phyloP scores from a whole-genome alignment of 73 alveolate species.

The Symbiodinium pilosum region DNA sequence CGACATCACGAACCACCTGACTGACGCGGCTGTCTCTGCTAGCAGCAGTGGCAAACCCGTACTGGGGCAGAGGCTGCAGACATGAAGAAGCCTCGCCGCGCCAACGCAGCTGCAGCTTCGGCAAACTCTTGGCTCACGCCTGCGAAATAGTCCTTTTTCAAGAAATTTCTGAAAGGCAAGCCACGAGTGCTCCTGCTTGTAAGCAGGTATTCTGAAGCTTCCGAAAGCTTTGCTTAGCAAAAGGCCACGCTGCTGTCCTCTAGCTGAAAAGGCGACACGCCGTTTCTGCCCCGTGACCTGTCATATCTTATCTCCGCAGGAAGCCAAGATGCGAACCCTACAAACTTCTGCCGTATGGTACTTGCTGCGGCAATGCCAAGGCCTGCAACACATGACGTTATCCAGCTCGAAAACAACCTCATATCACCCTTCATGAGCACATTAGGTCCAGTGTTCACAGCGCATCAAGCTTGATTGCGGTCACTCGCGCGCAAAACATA shows the following conservation, averaged over 20 bases:
- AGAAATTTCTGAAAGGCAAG: background rate
- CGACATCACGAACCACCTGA: background rate
- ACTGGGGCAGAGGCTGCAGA: constrained; percentile 8
- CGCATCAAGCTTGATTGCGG: background rate
- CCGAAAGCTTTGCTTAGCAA: too few species aligned
- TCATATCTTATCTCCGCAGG: too few species aligned
- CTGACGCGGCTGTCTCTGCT: constrained; percentile 11
- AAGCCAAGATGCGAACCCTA: too few species aligned
- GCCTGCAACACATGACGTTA: constrained; percentile 86
- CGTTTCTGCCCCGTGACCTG: constrained; percentile 65
- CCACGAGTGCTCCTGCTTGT: too few species aligned
- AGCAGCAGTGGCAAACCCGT: background rate
- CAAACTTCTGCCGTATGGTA: too few species aligned
- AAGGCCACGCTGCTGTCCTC: constrained; percentile 57
- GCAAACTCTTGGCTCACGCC: constrained; percentile 75
- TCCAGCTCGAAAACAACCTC: constrained; percentile 80
- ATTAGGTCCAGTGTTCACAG: background rate
- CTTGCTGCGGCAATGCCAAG: too few species aligned
- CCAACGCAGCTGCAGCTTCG: constrained; percentile 67
- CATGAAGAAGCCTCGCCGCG: constrained; percentile 82
- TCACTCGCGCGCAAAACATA: too few species aligned
- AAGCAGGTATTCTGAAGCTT: too few species aligned
- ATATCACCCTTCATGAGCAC: background rate
- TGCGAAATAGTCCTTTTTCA: constrained; percentile 6
- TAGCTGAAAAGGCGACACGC: constrained; percentile 46